Conservation (phyloP, 305 asterid species). For the Solanum chacoense region DNA sequence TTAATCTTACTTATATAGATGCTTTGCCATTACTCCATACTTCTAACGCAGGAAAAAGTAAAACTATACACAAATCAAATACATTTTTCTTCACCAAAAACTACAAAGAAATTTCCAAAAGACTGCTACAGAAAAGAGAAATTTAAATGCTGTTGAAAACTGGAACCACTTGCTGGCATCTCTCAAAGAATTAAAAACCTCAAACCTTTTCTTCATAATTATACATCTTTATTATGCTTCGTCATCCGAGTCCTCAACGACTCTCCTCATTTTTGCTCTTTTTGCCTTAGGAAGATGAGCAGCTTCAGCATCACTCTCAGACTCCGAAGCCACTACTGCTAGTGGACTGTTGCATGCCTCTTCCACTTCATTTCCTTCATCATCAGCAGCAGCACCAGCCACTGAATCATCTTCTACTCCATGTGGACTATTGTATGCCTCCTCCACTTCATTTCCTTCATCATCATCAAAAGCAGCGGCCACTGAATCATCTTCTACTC, state of each 20-base stretch:
- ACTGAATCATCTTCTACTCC: neutral
- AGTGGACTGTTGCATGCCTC: conserved; percentile 4
- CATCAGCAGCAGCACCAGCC: conserved; percentile 1
- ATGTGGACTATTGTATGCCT: conserved; percentile 1
- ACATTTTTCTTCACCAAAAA: neutral
- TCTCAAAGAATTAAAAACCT: neutral
- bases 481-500: neutral
- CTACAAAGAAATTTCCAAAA: neutral
- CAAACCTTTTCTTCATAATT: neutral
- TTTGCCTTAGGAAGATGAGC: conserved; percentile 26
- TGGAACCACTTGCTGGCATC: neutral
- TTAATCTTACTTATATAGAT: neutral
- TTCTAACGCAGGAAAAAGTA: neutral
- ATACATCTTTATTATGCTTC: neutral
- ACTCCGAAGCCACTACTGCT: conserved; percentile 38
- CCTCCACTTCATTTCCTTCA: neutral
- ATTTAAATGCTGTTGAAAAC: neutral
- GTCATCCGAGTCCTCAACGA: conserved; percentile 58
- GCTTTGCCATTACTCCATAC: neutral
- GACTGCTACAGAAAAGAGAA: neutral
- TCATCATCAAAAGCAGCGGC: conserved; percentile 5
- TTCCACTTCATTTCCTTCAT: neutral
- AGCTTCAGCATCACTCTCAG: conserved; percentile 26
- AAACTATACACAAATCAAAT: neutral
- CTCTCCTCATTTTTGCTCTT: conserved; percentile 37